Evolutionary conservation across 2,329 filamentous ascomycete species (phyloP), one percentile per base, ranked within the genome.

Genomic region (Hawksworthiomyces lignivorus): DNA sequence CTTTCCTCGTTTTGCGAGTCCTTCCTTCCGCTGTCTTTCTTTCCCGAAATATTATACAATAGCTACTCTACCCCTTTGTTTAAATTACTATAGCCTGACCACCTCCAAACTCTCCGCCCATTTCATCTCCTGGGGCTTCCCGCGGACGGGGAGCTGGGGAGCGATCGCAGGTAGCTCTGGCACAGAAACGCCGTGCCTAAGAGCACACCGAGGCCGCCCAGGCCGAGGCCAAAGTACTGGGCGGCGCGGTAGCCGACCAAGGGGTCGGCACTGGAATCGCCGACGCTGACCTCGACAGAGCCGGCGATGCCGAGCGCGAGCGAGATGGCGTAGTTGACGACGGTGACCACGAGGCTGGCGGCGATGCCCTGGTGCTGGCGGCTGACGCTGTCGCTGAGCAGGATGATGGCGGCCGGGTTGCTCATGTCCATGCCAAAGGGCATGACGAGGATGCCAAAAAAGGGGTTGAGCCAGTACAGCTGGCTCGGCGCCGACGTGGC

Each of bases 281-380:
- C 52, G 0, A 65, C 54, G 6, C 64, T 59, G 0, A 61, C 58
- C 52, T 84, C 77, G 3, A 83, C 70, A 0, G 77, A 83, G 0
- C 78, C 80, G 0, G 80, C 80, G 34, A 86, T 70, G 0, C 80
- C 82, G 0, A 86, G 64, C 0, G 76, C 78, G 3, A 84, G 57
- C 1, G 75, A 77, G 26, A 85, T 83, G 44, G 72, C 73, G 54
- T 84, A 86, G 56, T 86, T 84, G 47, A 84, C 73, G 10, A 81
- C 65, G 0, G 79, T 83, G 44, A 72, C 77, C 24, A 83, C 74
- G 6, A 84, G 55, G 15, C 69, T 75, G 9, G 64, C 67, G 0
- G 60, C 68, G 10, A 70, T 63, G 4, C 68, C 68, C 50, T 72
- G 67, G 42, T 73, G 62, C 31, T 65, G 58, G 41, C 60, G 63